Evolutionary conservation across 371 early-diverging fungal species (phyloP), one percentile per base, ranked within the genome.

Genomic region (Nematocida major): DNA sequence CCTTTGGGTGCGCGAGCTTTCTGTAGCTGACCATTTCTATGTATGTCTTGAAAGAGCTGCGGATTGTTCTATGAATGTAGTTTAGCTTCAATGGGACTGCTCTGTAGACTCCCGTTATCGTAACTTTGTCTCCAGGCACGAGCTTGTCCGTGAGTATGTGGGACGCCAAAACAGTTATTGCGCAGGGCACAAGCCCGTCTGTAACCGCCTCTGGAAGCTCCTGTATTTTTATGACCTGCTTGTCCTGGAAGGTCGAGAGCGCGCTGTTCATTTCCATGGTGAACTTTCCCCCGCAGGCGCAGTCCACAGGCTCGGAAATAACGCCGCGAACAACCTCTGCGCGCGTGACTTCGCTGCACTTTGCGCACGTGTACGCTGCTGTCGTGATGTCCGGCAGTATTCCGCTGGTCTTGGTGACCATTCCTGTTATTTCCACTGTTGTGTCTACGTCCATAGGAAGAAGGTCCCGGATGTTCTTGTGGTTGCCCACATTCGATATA

Each of bases 111-210:
- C 96, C 99, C 3, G 94, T 93, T 36, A 96, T 87, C 81, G 92
- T 93, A 34, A 98, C 82, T 20, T 91, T 89, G 82, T 99, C 99
- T 86, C 99, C 99, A 1, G 99, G 95, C 78, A 93, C 91, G 50
- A 89, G 87, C 22, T 89, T 88, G 83, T 99, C 99, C 0, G 96
- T 95, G 53, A 96, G 85, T 80, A 94, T 93, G 79, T 94, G 94
- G 81, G 93, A 93, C 61, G 90, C 79, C 59, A 91, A 89, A 80
- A 97, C 79, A 0, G 96, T 89, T 20, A 97, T 91, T 0, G 96
- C 91, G 82, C 95, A 93, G 24, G 99, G 99, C 1, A 98, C 96
- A 81, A 96, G 93, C 28, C 97, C 99, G 83, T 96, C 97, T 26
- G 96, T 96, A 24, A 95, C 92, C 43, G 88, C 87, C 83, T 96